Conservation (phyloP, 148 eudicot species). For the Camellia japonica region DNA sequence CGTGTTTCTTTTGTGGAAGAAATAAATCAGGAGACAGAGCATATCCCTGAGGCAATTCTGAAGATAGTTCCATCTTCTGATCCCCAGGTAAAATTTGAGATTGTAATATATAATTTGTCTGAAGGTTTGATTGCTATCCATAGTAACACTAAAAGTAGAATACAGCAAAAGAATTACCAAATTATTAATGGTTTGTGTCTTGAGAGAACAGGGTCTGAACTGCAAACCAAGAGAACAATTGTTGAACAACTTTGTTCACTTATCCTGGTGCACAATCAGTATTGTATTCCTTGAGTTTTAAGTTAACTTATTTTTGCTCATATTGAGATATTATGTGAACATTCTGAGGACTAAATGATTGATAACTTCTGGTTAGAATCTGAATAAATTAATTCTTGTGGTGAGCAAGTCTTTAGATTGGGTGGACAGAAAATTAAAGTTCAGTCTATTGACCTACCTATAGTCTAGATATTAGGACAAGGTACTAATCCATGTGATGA, state of each 20-base stretch:
- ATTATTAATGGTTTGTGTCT: background rate
- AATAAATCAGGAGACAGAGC: conserved; percentile 32
- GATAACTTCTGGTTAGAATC: background rate
- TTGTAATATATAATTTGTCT: background rate
- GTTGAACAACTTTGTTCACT: background rate
- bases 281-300: background rate
- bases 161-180: background rate
- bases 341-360: background rate
- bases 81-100: conserved; percentile 40
- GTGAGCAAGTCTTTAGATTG: too few relatives aligned
- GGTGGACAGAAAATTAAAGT: too few relatives aligned
- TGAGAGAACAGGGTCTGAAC: too few relatives aligned
- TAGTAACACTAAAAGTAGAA: background rate
- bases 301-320: background rate
- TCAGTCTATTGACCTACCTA: too few relatives aligned
- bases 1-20: conserved; percentile 50
- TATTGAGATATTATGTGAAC: background rate
- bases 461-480: too few relatives aligned
- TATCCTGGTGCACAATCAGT: background rate
- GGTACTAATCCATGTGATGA: too few relatives aligned
- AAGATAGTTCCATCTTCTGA: conserved; percentile 49
- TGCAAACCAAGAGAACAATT: too few relatives aligned
- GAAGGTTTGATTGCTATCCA: background rate
- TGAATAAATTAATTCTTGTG: background rate
- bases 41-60: conserved; percentile 42